phyloP scores from a whole-genome alignment of 805 yeast species.

The Naumovozyma dairenensis region DNA sequence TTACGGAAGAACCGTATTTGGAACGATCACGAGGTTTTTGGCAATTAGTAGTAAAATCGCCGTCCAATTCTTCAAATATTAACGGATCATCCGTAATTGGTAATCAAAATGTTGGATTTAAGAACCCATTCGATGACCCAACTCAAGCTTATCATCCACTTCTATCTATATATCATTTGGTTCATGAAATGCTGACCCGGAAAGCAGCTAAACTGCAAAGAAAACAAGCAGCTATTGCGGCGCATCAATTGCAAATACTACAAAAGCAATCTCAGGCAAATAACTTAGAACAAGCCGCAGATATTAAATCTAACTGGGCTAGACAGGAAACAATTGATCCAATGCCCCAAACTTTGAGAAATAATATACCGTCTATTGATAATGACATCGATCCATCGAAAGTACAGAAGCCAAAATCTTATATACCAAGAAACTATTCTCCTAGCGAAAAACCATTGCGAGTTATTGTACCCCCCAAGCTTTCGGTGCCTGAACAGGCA shows the following conservation, averaged over 20 bases:
- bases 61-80: constrained; percentile 2
- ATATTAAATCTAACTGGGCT: constrained; percentile 3
- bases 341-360: not conserved
- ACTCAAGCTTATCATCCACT: constrained; percentile 83
- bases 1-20: constrained; percentile 55
- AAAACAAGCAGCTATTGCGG: constrained; percentile 12
- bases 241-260: constrained; percentile 13
- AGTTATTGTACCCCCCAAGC: constrained; percentile 30
- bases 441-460: constrained; percentile 9
- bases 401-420: too few species aligned
- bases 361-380: not conserved
- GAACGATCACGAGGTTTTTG: constrained; percentile 23
- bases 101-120: constrained; percentile 3
- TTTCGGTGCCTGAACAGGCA: constrained; percentile 40
- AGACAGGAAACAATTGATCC: constrained; percentile 2
- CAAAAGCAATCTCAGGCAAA: constrained; percentile 11
- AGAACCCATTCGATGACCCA: constrained; percentile 46
- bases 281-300: constrained; percentile 3
- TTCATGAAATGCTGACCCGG: constrained; percentile 71
- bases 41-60: constrained; percentile 12
- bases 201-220: constrained; percentile 43
- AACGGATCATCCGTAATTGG: constrained; percentile 3
- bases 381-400: too few species aligned
- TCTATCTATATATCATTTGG: constrained; percentile 76
- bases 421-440: too few species aligned